phyloP scores from a whole-genome alignment of 495 filamentous ascomycete species.

The Pyronema omphalodes region DNA sequence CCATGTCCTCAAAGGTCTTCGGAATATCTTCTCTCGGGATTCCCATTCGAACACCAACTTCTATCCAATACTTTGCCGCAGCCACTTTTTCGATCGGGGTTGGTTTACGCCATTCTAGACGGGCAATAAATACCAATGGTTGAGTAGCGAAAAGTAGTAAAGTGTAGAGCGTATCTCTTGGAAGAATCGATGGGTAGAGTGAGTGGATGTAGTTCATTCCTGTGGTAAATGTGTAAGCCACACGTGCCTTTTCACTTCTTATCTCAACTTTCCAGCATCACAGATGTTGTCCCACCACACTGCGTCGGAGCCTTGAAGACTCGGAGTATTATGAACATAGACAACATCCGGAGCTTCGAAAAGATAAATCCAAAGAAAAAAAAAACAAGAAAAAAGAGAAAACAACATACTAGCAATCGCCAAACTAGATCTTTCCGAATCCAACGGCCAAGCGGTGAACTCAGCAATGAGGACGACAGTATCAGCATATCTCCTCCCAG shows the following conservation, averaged over 20 bases:
- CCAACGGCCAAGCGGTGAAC: conserved; percentile 29
- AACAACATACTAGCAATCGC: conserved; percentile 30
- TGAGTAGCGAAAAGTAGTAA: conserved; percentile 29
- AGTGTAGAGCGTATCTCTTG: conserved; percentile 29
- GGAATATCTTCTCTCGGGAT: conserved; percentile 26
- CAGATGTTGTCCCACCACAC: too few relatives aligned
- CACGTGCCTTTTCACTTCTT: neutral
- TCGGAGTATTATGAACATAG: too few relatives aligned
- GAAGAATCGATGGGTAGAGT: conserved; percentile 30
- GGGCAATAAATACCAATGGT: conserved; percentile 26
- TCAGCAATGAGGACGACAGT: conserved; percentile 41
- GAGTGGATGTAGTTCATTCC: conserved; percentile 42
- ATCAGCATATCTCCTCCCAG: conserved; percentile 42
- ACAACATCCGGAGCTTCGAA: too few relatives aligned
- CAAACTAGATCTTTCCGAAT: conserved; percentile 30
- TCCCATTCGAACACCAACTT: conserved; percentile 27
- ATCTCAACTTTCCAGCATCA: too few relatives aligned
- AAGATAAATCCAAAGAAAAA: too few relatives aligned
- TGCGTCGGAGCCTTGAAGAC: too few relatives aligned
- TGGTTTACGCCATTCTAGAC: conserved; percentile 29
- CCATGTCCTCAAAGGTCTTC: conserved; percentile 33
- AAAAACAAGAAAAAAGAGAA: neutral
- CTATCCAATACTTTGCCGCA: conserved; percentile 28
- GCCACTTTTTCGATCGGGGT: conserved; percentile 27
- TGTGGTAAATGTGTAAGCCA: conserved; percentile 9